Percentiles rank a stretch among this genome's conserved stretches.
Conservation (phyloP, 2,329 filamentous ascomycete genomes). For the Cryphonectria japonica region DNA sequence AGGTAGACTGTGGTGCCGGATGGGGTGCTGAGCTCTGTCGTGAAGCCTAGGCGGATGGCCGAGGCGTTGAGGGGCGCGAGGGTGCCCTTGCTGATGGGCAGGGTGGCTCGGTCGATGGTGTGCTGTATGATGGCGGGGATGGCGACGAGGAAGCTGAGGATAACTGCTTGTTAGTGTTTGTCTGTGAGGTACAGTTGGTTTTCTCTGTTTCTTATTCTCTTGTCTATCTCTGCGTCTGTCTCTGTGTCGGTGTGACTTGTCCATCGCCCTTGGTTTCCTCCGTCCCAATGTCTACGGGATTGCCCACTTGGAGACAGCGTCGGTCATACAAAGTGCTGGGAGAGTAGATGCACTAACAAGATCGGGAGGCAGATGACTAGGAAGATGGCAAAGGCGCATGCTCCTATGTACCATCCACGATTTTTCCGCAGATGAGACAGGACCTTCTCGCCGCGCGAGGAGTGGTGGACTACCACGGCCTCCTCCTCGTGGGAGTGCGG, state of each 20-base stretch:
- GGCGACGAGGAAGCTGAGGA: constrained; percentile 48
- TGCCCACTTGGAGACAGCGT: neutral
- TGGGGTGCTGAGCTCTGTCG: constrained; percentile 44
- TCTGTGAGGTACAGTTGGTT: neutral
- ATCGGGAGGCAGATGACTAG: constrained; percentile 50
- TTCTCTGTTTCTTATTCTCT: neutral
- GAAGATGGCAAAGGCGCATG: constrained; percentile 41
- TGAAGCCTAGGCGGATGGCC: constrained; percentile 41
- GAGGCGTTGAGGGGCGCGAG: constrained; percentile 41
- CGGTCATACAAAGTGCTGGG: neutral
- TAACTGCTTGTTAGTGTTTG: constrained; percentile 20
- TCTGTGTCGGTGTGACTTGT: neutral
- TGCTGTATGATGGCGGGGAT: constrained; percentile 51
- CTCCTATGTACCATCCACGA: neutral
- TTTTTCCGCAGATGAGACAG: neutral
- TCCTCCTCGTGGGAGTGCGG: neutral
- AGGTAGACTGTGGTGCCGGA: constrained; percentile 39
- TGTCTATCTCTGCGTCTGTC: neutral
- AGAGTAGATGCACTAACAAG: constrained; percentile 42
- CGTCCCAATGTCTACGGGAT: neutral
- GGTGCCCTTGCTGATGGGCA: constrained; percentile 44
- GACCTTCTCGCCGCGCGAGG: neutral
- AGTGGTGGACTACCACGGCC: neutral
- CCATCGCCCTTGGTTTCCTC: neutral
- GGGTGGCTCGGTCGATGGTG: constrained; percentile 46